These are phyloP conservation scores for Leucaena leucocephala DNA, from an alignment of 306 rosid species.

Conservation along the genomic window DNA sequence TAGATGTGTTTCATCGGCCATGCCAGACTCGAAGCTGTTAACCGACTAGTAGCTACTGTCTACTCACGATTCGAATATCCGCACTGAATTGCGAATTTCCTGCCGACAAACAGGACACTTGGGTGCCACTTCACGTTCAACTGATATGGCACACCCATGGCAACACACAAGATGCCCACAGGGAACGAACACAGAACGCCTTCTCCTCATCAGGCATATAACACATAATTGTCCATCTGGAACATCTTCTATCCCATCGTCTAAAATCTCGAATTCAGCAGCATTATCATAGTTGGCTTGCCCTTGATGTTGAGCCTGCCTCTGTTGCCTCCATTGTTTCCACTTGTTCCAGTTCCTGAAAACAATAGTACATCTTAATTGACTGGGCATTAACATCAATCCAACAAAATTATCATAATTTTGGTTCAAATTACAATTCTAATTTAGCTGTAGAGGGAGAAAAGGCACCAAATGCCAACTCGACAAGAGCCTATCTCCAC, in stretches of 20 bases:
- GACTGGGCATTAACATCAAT: constrained; percentile 30
- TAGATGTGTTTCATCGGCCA: not conserved
- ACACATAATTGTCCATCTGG: constrained; percentile 82
- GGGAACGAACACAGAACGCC: constrained; percentile 82
- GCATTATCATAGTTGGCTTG: constrained; percentile 33
- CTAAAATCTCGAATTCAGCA: constrained; percentile 33
- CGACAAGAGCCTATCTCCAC: not conserved
- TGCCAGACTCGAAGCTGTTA: not conserved
- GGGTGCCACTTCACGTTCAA: constrained; percentile 66
- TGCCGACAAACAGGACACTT: constrained; percentile 94
- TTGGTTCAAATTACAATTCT: constrained; percentile 7
- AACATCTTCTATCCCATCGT: constrained; percentile 61
- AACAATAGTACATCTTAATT: constrained; percentile 13
- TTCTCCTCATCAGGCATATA: constrained; percentile 84
- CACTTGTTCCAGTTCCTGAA: constrained; percentile 89
- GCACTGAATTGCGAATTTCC: constrained; percentile 67
- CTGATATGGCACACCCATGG: constrained; percentile 68
- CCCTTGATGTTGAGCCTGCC: constrained; percentile 54
- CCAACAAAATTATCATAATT: constrained; percentile 4
- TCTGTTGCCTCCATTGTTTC: constrained; percentile 68
- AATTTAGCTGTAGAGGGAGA: not conserved
- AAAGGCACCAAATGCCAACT: constrained; percentile 14
- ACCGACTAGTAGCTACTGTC: constrained; percentile 8
- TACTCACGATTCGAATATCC: constrained; percentile 65
- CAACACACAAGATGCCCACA: constrained; percentile 95